Evolutionary conservation across 2,329 filamentous ascomycete genomes (phyloP).

Genomic region (Nannizziopsis arthrosporioides): DNA sequence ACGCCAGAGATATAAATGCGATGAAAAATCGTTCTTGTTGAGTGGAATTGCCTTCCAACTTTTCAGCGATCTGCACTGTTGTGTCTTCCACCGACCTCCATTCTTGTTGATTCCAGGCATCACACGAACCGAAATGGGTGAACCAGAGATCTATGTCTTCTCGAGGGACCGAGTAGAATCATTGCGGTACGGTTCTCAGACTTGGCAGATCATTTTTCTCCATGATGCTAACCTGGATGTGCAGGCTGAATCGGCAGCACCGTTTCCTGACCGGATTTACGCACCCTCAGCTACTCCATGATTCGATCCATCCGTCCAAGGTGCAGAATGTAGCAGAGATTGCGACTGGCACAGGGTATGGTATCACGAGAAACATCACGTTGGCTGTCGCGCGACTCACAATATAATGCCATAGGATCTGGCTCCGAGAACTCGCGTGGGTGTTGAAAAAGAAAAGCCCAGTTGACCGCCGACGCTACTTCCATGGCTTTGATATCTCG

Average conservation of each 20-base stretch:
- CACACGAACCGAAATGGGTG: neutral
- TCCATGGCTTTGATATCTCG: conserved; percentile 1
- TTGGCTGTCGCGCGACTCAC: neutral
- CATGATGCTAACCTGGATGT: neutral
- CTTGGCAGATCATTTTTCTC: neutral
- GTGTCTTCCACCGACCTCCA: no score
- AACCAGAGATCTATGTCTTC: neutral
- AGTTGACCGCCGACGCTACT: neutral
- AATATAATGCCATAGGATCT: neutral
- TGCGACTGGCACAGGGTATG: conserved; percentile 1
- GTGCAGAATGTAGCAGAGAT: neutral
- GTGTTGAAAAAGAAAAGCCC: neutral
- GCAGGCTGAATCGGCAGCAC: neutral
- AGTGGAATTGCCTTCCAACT: no score
- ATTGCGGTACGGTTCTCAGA: neutral
- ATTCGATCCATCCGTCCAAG: neutral
- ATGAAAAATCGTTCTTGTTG: no score
- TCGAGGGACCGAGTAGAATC: neutral
- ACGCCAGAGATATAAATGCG: no score
- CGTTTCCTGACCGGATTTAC: neutral
- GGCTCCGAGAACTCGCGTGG: neutral
- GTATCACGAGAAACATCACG: neutral
- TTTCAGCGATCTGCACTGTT: no score
- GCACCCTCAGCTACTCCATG: neutral
- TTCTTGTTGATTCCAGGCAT: no score